These are phyloP conservation scores for Coffea eugenioides DNA, from an alignment of 257 asterid species.

Conservation along the genomic window DNA sequence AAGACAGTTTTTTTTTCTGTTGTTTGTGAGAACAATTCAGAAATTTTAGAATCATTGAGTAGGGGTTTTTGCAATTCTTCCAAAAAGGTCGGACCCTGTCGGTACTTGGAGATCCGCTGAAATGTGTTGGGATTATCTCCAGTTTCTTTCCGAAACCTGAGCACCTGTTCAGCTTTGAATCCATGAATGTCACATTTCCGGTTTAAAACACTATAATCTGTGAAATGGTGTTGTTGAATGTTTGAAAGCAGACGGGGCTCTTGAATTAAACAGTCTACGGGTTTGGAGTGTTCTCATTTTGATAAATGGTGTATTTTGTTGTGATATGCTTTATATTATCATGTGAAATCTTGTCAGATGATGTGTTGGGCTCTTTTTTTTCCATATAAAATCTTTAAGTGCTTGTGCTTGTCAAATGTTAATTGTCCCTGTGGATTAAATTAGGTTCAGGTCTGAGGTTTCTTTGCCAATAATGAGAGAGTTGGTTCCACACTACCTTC, in stretches of 20 bases:
- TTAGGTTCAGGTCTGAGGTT: constrained; percentile 88
- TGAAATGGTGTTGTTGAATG: not conserved
- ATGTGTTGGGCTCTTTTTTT: not conserved
- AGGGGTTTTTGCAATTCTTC: not conserved
- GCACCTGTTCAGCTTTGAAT: not conserved
- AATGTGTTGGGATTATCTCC: not conserved
- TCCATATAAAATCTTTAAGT: not conserved
- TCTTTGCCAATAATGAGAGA: constrained; percentile 87
- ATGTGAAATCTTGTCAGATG: not conserved
- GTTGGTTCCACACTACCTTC: constrained; percentile 90
- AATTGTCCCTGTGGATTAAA: constrained; percentile 25
- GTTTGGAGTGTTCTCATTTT: not conserved
- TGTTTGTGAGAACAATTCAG: not conserved
- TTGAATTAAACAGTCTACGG: not conserved
- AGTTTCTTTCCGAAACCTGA: not conserved
- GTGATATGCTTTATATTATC: too few relatives aligned
- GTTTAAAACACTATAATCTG: not conserved
- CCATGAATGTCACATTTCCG: not conserved
- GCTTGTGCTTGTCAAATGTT: not conserved
- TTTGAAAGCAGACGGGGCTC: not conserved
- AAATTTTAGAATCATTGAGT: not conserved
- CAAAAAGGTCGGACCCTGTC: not conserved
- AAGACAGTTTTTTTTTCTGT: not conserved
- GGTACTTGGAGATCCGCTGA: not conserved
- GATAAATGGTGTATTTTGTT: not conserved